A percentile compares a stretch with the other conserved stretches of the same genome.
phyloP scores from a whole-genome alignment of 2,329 filamentous ascomycete genomes.

The Cordyceps fumosorosea region DNA sequence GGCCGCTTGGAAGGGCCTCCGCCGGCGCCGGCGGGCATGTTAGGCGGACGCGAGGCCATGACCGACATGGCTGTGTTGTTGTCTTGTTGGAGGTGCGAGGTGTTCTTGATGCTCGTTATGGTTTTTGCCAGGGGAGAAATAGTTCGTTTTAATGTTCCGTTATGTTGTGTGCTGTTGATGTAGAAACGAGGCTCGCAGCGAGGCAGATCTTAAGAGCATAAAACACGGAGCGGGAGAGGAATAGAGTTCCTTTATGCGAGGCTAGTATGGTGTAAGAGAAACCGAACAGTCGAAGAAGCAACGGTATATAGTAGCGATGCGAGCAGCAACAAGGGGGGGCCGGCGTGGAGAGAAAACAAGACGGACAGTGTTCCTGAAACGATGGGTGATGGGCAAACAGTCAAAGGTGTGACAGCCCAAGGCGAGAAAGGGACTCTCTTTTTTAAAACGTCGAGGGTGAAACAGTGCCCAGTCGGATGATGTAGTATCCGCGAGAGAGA shows the following conservation, averaged over 20 bases:
- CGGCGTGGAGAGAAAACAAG: background rate
- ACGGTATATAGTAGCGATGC: background rate
- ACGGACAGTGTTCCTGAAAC: background rate
- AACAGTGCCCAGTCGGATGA: background rate
- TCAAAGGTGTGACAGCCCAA: background rate
- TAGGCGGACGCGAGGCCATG: conserved; percentile 29
- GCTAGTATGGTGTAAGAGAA: background rate
- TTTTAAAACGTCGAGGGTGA: background rate
- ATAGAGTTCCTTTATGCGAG: background rate
- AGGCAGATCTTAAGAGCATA: background rate
- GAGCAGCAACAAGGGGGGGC: background rate
- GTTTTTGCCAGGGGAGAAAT: too few species aligned
- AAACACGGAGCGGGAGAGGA: background rate
- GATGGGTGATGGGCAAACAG: background rate
- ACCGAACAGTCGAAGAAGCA: background rate
- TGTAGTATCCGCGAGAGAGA: background rate
- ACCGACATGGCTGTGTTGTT: conserved; percentile 10
- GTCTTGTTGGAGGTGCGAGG: background rate
- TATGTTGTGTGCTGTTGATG: background rate
- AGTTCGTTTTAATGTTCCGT: too few species aligned
- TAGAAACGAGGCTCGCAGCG: background rate
- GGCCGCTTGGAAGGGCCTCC: conserved; percentile 39
- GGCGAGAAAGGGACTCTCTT: background rate
- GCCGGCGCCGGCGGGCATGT: conserved; percentile 18
- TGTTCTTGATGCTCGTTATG: background rate